phyloP scores from a whole-genome alignment of 306 rosid species.

The Quercus glauca region DNA sequence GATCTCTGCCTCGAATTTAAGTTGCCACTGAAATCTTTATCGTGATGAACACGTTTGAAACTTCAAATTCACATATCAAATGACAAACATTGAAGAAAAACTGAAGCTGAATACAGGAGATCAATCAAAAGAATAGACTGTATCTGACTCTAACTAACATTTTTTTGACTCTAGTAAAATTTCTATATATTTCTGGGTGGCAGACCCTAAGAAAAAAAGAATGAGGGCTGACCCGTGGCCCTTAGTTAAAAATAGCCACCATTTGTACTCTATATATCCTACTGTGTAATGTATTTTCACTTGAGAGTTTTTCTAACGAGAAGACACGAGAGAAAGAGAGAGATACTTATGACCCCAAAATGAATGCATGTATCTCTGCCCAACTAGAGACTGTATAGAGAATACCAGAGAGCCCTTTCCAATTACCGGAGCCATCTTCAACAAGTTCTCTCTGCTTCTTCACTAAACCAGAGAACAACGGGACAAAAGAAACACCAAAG shows the following conservation, averaged over 20 bases:
- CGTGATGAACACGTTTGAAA: not conserved
- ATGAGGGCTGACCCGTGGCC: constrained; percentile 5
- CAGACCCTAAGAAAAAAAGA: constrained; percentile 3
- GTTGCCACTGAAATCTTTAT: not conserved
- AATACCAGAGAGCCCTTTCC: constrained; percentile 79
- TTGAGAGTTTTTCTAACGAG: not conserved
- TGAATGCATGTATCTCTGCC: constrained; percentile 97
- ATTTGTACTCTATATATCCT: constrained; percentile 3
- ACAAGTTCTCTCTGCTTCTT: constrained; percentile 62
- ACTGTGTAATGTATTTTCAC: not conserved
- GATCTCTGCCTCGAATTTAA: not conserved
- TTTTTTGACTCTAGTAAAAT: not conserved
- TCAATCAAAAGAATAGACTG: not conserved
- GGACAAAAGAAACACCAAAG: constrained; percentile 80
- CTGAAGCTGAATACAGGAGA: not conserved
- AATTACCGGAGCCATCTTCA: constrained; percentile 52
- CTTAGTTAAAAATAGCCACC: not conserved
- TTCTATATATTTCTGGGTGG: not conserved
- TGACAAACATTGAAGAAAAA: not conserved
- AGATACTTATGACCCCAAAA: constrained; percentile 55
- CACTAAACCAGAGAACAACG: constrained; percentile 71
- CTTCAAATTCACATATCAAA: not conserved
- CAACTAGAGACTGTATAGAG: constrained; percentile 88
- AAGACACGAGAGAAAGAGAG: not conserved
- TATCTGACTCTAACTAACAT: not conserved